These are phyloP conservation scores for Sphaerulina musiva DNA, from an alignment of 2,329 filamentous ascomycete species.

Conservation along the genomic window DNA sequence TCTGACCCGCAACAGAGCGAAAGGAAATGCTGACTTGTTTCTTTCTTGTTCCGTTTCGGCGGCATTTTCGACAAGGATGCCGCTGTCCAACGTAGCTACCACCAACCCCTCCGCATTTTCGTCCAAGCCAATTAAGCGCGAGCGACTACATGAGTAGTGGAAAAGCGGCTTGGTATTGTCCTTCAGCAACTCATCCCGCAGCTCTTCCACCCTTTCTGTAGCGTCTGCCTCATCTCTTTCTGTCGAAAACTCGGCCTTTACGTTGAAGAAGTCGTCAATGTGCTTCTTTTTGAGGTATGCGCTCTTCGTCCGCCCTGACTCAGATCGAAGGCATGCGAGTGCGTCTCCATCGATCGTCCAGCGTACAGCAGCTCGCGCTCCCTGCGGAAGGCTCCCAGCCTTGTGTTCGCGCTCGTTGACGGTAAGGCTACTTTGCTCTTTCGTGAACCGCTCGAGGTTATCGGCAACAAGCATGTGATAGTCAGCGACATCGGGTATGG, in stretches of 20 bases:
- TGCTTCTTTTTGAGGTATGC: constrained; percentile 40
- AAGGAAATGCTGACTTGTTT: constrained; percentile 39
- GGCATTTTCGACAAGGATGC: constrained; percentile 38
- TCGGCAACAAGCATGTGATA: constrained; percentile 44
- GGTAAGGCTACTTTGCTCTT: constrained; percentile 42
- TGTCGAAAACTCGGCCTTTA: constrained; percentile 21
- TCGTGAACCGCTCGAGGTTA: constrained; percentile 42
- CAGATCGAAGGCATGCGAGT: constrained; percentile 21
- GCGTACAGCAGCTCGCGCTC: constrained; percentile 26
- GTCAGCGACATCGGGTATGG: constrained; percentile 31
- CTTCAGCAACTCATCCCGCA: constrained; percentile 41
- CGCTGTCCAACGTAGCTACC: constrained; percentile 46
- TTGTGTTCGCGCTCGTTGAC: constrained; percentile 36
- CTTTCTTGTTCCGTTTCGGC: constrained; percentile 10
- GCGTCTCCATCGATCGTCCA: constrained; percentile 30
- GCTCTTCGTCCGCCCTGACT: constrained; percentile 20
- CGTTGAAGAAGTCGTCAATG: constrained; percentile 37
- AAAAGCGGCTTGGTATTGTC: constrained; percentile 46
- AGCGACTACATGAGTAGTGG: constrained; percentile 41
- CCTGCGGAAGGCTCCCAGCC: constrained; percentile 27
- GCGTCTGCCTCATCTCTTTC: constrained; percentile 23
- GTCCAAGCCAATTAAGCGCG: constrained; percentile 44
- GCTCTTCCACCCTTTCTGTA: constrained; percentile 23
- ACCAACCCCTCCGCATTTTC: constrained; percentile 40
- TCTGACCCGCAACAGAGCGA: constrained; percentile 47